Evolutionary conservation across 768 basidiomycete genomes (phyloP).

Genomic region (Mycena kentingensis): DNA sequence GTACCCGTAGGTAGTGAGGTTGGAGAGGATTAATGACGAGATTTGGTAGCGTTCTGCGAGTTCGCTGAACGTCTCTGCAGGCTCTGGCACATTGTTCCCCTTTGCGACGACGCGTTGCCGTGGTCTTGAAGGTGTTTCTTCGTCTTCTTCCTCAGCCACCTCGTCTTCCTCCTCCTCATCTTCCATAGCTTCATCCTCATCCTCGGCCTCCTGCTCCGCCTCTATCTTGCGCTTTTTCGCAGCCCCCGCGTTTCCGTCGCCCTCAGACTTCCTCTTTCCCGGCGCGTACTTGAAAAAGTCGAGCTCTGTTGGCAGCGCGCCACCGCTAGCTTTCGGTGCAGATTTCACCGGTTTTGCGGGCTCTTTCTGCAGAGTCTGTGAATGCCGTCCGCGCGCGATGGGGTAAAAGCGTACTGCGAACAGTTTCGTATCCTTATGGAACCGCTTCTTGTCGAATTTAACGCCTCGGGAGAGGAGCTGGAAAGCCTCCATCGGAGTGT

Average conservation of each 20-base stretch:
- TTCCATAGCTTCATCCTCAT: slow-evolving; percentile 27
- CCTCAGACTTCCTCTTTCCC: slow-evolving; percentile 51
- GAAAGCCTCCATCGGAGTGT: slow-evolving; percentile 75
- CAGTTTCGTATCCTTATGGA: slow-evolving; percentile 66
- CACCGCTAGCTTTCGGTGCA: slow-evolving; percentile 25
- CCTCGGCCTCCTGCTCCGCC: slow-evolving; percentile 32
- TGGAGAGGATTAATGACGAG: slow-evolving; percentile 61
- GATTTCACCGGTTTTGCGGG: slow-evolving; percentile 23
- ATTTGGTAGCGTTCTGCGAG: slow-evolving; percentile 60
- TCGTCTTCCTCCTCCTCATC: slow-evolving; percentile 24
- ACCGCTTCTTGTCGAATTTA: slow-evolving; percentile 76
- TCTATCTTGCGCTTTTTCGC: slow-evolving; percentile 40
- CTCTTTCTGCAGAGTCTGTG: slow-evolving; percentile 15
- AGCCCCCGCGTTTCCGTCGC: slow-evolving; percentile 21
- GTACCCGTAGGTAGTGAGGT: slow-evolving; percentile 63
- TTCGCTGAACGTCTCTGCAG: slow-evolving; percentile 58
- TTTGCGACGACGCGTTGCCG: slow-evolving; percentile 72
- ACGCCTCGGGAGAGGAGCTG: slow-evolving; percentile 86
- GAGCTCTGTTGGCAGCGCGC: slow-evolving; percentile 70
- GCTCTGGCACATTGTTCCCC: slow-evolving; percentile 67
- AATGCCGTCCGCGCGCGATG: neutral
- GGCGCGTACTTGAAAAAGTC: slow-evolving; percentile 91
- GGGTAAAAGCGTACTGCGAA: slow-evolving; percentile 57
- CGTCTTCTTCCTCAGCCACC: slow-evolving; percentile 10
- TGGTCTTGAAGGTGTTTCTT: slow-evolving; percentile 31